Evolutionary conservation across 2,329 filamentous ascomycete species (phyloP), one percentile per base, ranked within the genome.

Genomic region (Fusarium illudens): DNA sequence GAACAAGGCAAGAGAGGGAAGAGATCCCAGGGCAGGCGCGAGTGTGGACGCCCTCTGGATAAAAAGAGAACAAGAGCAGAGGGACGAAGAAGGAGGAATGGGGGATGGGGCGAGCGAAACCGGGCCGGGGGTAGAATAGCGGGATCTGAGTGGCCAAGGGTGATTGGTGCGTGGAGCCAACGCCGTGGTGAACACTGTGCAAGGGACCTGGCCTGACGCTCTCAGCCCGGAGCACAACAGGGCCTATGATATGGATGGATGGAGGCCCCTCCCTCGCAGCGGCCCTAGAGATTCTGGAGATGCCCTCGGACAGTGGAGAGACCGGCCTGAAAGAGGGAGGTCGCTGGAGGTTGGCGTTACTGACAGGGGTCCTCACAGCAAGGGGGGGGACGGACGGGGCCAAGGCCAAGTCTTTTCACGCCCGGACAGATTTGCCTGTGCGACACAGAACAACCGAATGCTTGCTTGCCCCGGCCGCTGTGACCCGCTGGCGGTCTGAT

Each of bases 161-260:
- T 5, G 20, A 42, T n/a, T 17, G 37, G 39, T n/a, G 36, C 36
- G 57, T 64, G 58, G 68, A 12, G 30, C 48, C 9, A 10, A 46
- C 46, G 52, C 70, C 70, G 72, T 70, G 52, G 51, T 55, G 49
- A 51, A 39, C 71, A 73, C 71, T 73, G 71, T 73, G 71, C 66
- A 51, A 52, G 54, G 68, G 71, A 74, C 71, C 66, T 74, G 37
- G 52, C 52, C 34, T 39, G 30, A 22, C 53, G 15, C 42, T 46
- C 20, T 44, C 39, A 44, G 39, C 39, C 39, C 20, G 22, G 30
- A 39, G 9, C 32, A 22, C 30, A 48, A n/a, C n/a, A n/a, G 53
- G 39, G 10, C 53, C 42, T 64, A 22, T 11, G 29, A 49, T 29
- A 25, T 6, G 30, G 44, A 51, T 48, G 13, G 22, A 25, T 27